A percentile compares a stretch with the other conserved stretches of the same genome.
Evolutionary conservation across 2,329 filamentous ascomycete genomes (phyloP).

Genomic region (Botrytis fragariae): DNA sequence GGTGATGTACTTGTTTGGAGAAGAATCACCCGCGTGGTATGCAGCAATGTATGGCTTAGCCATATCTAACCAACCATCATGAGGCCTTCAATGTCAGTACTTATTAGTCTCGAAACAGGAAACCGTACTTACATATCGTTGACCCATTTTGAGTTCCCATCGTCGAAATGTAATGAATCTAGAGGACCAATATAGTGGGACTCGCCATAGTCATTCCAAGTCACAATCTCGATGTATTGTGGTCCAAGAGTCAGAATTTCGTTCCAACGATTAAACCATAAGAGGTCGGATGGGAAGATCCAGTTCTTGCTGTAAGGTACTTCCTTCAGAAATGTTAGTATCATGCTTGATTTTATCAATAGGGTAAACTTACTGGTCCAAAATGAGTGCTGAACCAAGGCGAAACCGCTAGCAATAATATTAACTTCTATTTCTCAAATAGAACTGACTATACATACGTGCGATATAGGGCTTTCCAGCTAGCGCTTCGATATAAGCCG

Average conservation of each 20-base stretch:
- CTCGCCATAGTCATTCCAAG: constrained; percentile 53
- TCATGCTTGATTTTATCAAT: constrained; percentile 40
- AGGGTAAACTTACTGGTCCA: constrained; percentile 46
- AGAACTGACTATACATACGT: constrained; percentile 10
- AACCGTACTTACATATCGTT: constrained; percentile 29
- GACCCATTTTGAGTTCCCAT: constrained; percentile 41
- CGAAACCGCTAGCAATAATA: constrained; percentile 34
- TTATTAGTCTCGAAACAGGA: no score
- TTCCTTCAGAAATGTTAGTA: constrained; percentile 23
- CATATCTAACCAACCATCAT: constrained; percentile 47
- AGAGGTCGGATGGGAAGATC: constrained; percentile 43
- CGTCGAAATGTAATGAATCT: constrained; percentile 40
- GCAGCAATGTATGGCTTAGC: constrained; percentile 31
- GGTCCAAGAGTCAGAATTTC: constrained; percentile 43
- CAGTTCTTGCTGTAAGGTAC: constrained; percentile 43
- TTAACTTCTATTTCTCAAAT: background rate
- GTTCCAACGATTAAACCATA: constrained; percentile 44
- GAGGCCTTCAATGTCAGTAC: constrained; percentile 37
- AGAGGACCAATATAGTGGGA: constrained; percentile 50
- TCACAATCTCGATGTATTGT: constrained; percentile 45
- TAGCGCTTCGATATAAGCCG: constrained; percentile 25
- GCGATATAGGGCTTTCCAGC: constrained; percentile 30
- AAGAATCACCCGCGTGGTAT: constrained; percentile 25
- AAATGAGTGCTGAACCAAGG: constrained; percentile 40
- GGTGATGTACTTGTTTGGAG: constrained; percentile 25